A percentile compares a stretch with the other conserved stretches of the same genome.
Evolutionary conservation across 176 grass and related monocot species (phyloP).

Genomic region (Areca catechu): DNA sequence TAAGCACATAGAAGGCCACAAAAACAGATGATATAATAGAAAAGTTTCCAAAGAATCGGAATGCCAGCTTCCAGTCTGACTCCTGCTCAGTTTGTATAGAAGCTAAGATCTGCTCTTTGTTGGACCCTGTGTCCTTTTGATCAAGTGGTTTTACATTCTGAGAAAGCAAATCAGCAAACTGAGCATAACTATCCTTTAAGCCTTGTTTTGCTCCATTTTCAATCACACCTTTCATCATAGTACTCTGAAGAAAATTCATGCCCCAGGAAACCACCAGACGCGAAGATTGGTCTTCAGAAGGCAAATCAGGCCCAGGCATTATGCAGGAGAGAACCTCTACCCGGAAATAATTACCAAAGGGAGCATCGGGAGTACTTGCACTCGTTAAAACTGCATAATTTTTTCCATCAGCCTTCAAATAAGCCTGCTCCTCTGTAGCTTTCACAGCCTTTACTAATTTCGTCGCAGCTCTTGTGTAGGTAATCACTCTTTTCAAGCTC

Average conservation of each 20-base stretch:
- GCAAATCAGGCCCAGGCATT: constrained; percentile 59
- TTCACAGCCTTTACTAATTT: constrained; percentile 87
- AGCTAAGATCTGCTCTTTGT: constrained; percentile 48
- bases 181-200: constrained; percentile 60
- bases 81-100: constrained; percentile 54
- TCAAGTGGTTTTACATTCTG: constrained; percentile 54
- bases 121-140: constrained; percentile 35
- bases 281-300: constrained; percentile 41
- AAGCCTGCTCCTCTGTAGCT: constrained; percentile 71
- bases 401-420: constrained; percentile 61
- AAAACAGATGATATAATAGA: constrained; percentile 51
- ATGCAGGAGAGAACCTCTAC: constrained; percentile 64
- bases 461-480: constrained; percentile 75
- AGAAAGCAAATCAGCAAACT: constrained; percentile 61
- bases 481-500: constrained; percentile 59
- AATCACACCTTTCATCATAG: constrained; percentile 94
- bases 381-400: constrained; percentile 51
- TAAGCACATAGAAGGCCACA: constrained; percentile 54
- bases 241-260: constrained; percentile 79
- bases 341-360: constrained; percentile 73
- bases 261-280: constrained; percentile 71
- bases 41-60: constrained; percentile 83
- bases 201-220: constrained; percentile 88
- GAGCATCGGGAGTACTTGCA: constrained; percentile 71
- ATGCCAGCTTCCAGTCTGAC: constrained; percentile 65